Percentiles rank a stretch among this genome's conserved stretches.
These are phyloP conservation scores for Amanita pseudoporphyria DNA, from an alignment of 768 basidiomycete genomes.

Conservation along the genomic window DNA sequence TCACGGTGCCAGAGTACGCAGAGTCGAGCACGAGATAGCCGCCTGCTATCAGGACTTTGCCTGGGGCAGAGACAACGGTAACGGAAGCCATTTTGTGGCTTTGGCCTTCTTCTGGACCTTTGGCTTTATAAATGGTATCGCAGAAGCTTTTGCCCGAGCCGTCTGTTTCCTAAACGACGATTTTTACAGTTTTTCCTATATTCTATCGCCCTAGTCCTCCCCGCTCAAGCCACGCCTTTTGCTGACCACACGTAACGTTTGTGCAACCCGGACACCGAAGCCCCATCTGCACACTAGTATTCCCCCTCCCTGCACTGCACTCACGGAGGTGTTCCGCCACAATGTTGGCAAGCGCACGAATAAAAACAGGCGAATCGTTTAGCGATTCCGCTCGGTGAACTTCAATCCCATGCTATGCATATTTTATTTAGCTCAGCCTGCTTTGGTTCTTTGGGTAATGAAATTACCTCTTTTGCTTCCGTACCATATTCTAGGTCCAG, in stretches of 20 bases:
- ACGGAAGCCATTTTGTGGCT: conserved; percentile 29
- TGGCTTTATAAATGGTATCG: not conserved
- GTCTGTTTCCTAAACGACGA: not conserved
- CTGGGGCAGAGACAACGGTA: conserved; percentile 83
- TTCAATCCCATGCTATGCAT: conserved; percentile 76
- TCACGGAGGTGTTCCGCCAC: conserved; percentile 69
- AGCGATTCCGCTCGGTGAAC: conserved; percentile 83
- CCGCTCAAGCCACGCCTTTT: conserved; percentile 84
- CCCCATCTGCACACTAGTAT: conserved; percentile 68
- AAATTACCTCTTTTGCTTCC: conserved; percentile 79
- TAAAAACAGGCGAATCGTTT: conserved; percentile 94
- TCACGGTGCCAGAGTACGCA: conserved; percentile 73
- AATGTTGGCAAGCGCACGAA: conserved; percentile 91
- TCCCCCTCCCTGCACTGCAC: conserved; percentile 47
- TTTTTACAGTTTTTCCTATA: conserved; percentile 1
- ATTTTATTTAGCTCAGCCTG: conserved; percentile 12
- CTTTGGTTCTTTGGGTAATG: conserved; percentile 7
- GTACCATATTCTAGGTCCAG: conserved; percentile 88
- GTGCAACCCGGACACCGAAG: conserved; percentile 93
- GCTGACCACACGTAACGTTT: conserved; percentile 76
- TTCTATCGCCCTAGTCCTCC: conserved; percentile 42
- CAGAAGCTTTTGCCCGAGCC: not conserved
- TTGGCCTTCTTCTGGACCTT: not conserved
- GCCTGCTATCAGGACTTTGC: conserved; percentile 92
- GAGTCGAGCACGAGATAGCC: conserved; percentile 96